These are phyloP conservation scores for Monosporascus ibericus DNA, from an alignment of 2,329 filamentous ascomycete genomes.

Conservation along the genomic window DNA sequence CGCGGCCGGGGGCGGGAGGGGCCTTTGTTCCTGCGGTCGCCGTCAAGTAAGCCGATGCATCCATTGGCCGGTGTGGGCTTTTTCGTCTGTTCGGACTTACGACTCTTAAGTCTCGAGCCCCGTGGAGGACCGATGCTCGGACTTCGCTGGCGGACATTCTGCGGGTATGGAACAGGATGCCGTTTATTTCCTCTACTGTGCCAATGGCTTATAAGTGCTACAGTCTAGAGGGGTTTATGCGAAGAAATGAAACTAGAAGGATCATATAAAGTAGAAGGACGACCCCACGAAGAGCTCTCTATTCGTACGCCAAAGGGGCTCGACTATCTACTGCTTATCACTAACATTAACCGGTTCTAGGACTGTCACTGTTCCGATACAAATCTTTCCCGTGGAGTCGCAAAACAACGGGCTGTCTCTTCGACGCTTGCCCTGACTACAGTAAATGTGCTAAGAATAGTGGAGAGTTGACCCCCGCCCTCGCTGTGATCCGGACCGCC, in stretches of 20 bases:
- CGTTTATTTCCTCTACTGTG: not conserved
- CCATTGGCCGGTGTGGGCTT: not conserved
- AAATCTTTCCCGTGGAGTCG: too few species aligned
- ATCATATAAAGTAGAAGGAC: too few species aligned
- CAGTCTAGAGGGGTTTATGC: not conserved
- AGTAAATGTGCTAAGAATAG: not conserved
- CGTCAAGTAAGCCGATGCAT: not conserved
- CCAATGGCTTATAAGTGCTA: too few species aligned
- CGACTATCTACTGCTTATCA: too few species aligned
- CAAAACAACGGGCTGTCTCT: too few species aligned
- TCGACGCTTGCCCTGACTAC: too few species aligned
- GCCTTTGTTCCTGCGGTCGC: conserved; percentile 44
- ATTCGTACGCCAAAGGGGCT: too few species aligned
- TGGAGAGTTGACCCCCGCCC: not conserved
- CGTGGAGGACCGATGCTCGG: conserved; percentile 49
- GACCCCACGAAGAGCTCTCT: too few species aligned
- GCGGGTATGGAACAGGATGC: not conserved
- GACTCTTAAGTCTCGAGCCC: conserved; percentile 42
- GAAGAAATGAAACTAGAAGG: too few species aligned
- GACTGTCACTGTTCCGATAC: too few species aligned
- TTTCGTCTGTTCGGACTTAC: conserved; percentile 27
- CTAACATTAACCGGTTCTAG: too few species aligned
- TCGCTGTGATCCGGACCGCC: not conserved
- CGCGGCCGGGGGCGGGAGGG: conserved; percentile 45
- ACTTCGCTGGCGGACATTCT: conserved; percentile 24